phyloP scores from a whole-genome alignment of 352 stramenopile genomes.

The Pythium pyrilobum region DNA sequence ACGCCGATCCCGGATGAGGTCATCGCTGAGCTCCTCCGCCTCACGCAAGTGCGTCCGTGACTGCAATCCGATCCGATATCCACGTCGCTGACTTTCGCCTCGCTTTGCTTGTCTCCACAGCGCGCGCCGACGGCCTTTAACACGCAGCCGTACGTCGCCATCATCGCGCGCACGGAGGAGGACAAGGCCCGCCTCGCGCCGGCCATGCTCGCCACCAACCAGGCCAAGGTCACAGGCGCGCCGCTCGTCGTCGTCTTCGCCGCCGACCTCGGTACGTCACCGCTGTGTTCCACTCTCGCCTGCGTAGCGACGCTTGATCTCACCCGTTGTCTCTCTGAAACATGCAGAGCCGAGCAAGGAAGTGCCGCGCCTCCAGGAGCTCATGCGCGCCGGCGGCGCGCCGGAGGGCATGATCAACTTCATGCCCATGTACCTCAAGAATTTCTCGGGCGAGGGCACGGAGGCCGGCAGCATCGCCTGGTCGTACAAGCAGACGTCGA shows the following conservation, averaged over 20 bases:
- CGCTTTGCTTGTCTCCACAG: background rate
- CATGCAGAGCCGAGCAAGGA: constrained; percentile 50
- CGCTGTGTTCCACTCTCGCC: too few relatives aligned
- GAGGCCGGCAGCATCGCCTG: constrained; percentile 17
- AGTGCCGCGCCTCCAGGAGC: constrained; percentile 54
- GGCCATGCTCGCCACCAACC: constrained; percentile 33
- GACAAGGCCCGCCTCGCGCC: constrained; percentile 19
- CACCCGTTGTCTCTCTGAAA: constrained; percentile 8
- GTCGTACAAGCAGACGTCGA: constrained; percentile 35
- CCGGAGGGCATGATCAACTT: constrained; percentile 24
- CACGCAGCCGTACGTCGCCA: constrained; percentile 33
- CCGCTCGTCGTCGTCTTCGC: constrained; percentile 72
- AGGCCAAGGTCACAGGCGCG: constrained; percentile 45
- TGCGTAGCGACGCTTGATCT: too few relatives aligned
- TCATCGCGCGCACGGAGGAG: constrained; percentile 21
- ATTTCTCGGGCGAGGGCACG: constrained; percentile 24
- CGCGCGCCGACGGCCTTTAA: constrained; percentile 38
- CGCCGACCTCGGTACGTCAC: constrained; percentile 38
- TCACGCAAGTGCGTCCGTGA: constrained; percentile 17
- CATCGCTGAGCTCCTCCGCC: constrained; percentile 19
- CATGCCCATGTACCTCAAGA: constrained; percentile 17
- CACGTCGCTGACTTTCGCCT: background rate
- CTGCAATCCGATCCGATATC: too few relatives aligned
- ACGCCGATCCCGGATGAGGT: constrained; percentile 20
- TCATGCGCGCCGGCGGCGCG: constrained; percentile 43